Percentiles rank a stretch among this genome's conserved stretches.
phyloP scores from a whole-genome alignment of 1,284 basidiomycete genomes.

The Microbotryum silenes-acaulis region DNA sequence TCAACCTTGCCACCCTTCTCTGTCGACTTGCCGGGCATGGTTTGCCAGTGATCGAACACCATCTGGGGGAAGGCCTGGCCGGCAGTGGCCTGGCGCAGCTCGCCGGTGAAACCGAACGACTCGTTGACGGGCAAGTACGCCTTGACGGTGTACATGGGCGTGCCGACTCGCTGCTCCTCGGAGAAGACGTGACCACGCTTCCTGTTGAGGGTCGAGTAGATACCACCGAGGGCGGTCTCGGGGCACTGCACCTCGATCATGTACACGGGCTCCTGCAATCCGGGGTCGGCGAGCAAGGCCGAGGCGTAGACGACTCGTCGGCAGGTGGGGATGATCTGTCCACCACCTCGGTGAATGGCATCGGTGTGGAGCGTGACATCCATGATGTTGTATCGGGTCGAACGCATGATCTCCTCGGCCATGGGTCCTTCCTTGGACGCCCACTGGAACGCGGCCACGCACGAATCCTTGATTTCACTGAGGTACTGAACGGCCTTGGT shows the following conservation, averaged over 20 bases:
- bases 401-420: slow-evolving; percentile 97
- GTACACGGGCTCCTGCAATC: slow-evolving; percentile 95
- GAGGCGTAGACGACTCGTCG: slow-evolving; percentile 97
- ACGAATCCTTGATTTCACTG: slow-evolving; percentile 98
- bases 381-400: slow-evolving; percentile 89
- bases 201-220: slow-evolving; percentile 89
- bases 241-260: slow-evolving; percentile 97
- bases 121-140: slow-evolving; percentile 94
- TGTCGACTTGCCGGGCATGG: slow-evolving; percentile 52
- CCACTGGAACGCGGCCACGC: slow-evolving; percentile 99
- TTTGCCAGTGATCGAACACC: slow-evolving; percentile 88
- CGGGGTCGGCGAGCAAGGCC: slow-evolving; percentile 80
- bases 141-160: slow-evolving; percentile 95
- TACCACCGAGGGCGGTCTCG: slow-evolving; percentile 95
- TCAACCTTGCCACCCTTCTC: slow-evolving; percentile 83
- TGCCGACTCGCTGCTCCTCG: slow-evolving; percentile 94
- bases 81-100: slow-evolving; percentile 81
- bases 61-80: slow-evolving; percentile 97
- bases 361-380: slow-evolving; percentile 97
- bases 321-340: slow-evolving; percentile 92
- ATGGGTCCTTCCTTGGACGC: slow-evolving; percentile 93
- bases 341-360: slow-evolving; percentile 99
- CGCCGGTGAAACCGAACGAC: slow-evolving; percentile 99
- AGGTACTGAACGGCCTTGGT: slow-evolving; percentile 70
- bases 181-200: slow-evolving; percentile 98